A percentile compares a stretch with the other conserved stretches of the same genome.
Evolutionary conservation across 208 protist genomes (phyloP).

Genomic region (Leishmania amazonensis): DNA sequence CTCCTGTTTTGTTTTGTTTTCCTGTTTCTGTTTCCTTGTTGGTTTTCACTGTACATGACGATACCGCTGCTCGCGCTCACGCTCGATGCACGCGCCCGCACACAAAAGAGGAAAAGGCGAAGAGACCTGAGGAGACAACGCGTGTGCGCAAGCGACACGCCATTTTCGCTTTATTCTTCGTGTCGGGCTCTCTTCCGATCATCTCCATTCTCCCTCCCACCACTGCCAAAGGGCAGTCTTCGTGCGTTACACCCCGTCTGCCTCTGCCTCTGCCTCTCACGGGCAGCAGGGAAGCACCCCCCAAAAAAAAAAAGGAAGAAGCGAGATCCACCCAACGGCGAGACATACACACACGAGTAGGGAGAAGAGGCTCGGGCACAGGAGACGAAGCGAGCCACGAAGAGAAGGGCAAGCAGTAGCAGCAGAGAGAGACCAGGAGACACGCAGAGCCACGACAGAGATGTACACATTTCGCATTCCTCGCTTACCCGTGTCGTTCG

Average conservation of each 20-base stretch:
- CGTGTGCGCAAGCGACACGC: background rate
- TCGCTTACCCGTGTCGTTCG: background rate
- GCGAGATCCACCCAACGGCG: background rate
- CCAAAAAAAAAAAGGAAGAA: too few species aligned
- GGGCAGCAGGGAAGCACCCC: too few species aligned
- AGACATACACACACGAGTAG: background rate
- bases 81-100: background rate
- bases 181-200: background rate
- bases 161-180: background rate
- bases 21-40: background rate
- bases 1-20: background rate
- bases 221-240: background rate
- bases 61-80: background rate
- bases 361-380: background rate
- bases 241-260: background rate
- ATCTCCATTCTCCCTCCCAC: background rate
- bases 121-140: background rate
- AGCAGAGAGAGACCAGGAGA: background rate
- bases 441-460: too few species aligned
- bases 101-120: background rate
- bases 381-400: too few species aligned
- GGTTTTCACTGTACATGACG: background rate
- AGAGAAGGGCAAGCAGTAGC: background rate
- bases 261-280: background rate
- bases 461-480: too few species aligned